These are phyloP conservation scores for Hanseniaspora occidentalis DNA, from an alignment of 805 yeast species.

Conservation along the genomic window DNA sequence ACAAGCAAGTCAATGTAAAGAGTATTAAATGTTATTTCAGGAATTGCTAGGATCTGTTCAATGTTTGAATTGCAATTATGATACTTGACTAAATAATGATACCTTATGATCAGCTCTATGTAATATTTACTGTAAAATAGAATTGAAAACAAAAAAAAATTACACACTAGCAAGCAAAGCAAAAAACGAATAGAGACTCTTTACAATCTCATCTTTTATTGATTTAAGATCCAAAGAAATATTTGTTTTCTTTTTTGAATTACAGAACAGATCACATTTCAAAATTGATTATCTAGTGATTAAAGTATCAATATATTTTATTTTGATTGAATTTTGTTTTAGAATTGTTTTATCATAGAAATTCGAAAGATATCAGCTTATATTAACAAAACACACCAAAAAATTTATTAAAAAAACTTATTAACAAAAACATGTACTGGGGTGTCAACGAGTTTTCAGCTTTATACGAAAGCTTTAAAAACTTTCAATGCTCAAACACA, in stretches of 20 bases:
- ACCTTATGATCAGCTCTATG: no score
- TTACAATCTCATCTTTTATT: background rate
- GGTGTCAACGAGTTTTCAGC: slow-evolving; percentile 29
- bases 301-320: background rate
- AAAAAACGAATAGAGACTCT: no score
- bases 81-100: no score
- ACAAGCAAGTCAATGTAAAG: no score
- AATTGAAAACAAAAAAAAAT: background rate
- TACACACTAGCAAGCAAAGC: background rate
- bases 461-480: slow-evolving; percentile 29
- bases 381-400: no score
- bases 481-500: slow-evolving; percentile 2
- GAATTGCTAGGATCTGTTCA: no score
- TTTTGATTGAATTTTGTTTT: background rate
- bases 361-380: no score
- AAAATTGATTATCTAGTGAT: background rate
- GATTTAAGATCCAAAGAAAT: background rate
- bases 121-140: no score
- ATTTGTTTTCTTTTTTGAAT: background rate
- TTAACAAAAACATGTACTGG: slow-evolving; percentile 24
- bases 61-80: no score
- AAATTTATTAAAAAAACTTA: no score
- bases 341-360: background rate
- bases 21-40: no score
- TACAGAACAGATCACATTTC: background rate